phyloP scores from a whole-genome alignment of 306 rosid genomes.

The Lablab purpureus region DNA sequence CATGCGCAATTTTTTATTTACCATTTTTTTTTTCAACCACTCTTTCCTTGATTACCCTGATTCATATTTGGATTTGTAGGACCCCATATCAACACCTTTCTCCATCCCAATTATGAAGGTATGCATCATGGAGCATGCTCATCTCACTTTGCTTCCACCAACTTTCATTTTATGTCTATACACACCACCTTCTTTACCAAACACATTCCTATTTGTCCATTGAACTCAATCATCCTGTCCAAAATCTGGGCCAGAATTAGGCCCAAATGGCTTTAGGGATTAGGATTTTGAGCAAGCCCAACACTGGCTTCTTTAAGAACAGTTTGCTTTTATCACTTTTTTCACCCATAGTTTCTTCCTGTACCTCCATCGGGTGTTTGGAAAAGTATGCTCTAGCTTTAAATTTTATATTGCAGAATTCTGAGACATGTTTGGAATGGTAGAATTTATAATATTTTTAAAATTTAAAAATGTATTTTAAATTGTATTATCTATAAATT shows the following conservation, averaged over 20 bases:
- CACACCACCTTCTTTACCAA: neutral
- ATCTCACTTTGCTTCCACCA: neutral
- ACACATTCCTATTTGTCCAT: neutral
- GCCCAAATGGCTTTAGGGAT: neutral
- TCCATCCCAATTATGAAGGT: neutral
- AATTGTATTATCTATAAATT: too few species aligned
- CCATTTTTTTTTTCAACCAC: neutral
- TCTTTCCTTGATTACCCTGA: neutral
- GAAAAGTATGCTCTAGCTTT: too few species aligned
- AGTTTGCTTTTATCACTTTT: too few species aligned
- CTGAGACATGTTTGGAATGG: too few species aligned
- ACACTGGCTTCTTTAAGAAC: neutral
- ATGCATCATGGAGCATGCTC: neutral
- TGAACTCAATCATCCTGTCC: neutral
- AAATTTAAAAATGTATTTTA: too few species aligned
- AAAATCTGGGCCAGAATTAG: neutral
- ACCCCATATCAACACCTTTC: neutral
- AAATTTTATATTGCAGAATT: too few species aligned
- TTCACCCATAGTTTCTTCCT: too few species aligned
- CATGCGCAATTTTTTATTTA: conserved; percentile 9
- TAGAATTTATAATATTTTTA: too few species aligned
- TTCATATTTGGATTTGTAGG: neutral
- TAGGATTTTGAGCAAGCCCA: neutral
- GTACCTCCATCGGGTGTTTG: too few species aligned
- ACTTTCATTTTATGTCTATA: neutral